Conservation (phyloP, 2,329 filamentous ascomycete genomes). For the Xylariaceae sp. region DNA sequence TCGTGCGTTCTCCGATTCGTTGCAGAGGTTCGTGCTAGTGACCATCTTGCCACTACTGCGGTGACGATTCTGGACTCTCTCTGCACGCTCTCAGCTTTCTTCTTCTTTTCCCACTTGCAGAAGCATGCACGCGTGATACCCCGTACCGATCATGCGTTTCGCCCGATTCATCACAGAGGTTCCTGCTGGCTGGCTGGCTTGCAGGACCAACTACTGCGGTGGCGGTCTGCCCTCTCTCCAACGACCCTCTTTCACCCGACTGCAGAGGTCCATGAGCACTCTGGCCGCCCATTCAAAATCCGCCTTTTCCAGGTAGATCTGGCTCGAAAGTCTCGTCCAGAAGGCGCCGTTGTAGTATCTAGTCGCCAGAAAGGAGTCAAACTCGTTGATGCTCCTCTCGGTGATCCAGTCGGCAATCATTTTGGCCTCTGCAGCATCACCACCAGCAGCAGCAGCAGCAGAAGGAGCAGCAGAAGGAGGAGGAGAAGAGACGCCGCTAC, state of each 20-base stretch:
- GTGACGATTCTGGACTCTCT: no score
- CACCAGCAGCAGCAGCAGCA: constrained; percentile 1
- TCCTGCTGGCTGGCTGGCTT: no score
- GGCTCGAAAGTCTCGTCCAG: constrained; percentile 19
- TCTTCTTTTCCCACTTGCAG: no score
- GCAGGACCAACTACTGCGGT: no score
- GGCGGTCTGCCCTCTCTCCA: no score
- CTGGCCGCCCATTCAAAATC: constrained; percentile 22
- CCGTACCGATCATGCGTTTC: no score
- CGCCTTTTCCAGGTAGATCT: constrained; percentile 20
- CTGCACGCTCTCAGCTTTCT: no score
- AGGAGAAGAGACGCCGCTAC: background rate
- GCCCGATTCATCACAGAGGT: no score
- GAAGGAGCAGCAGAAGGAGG: constrained; percentile 1
- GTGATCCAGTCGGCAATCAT: constrained; percentile 24
- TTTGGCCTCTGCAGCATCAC: constrained; percentile 14
- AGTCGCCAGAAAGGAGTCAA: constrained; percentile 22
- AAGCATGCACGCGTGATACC: no score
- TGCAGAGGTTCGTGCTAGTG: no score
- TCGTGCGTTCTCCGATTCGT: no score
- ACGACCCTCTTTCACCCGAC: constrained; percentile 13
- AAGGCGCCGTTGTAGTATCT: constrained; percentile 20
- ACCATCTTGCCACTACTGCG: no score
- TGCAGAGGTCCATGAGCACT: constrained; percentile 20
- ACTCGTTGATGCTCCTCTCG: constrained; percentile 18